A percentile compares a stretch with the other conserved stretches of the same genome.
Conservation (phyloP, 2,329 filamentous ascomycete genomes). For the Pseudogymnoascus sp. region DNA sequence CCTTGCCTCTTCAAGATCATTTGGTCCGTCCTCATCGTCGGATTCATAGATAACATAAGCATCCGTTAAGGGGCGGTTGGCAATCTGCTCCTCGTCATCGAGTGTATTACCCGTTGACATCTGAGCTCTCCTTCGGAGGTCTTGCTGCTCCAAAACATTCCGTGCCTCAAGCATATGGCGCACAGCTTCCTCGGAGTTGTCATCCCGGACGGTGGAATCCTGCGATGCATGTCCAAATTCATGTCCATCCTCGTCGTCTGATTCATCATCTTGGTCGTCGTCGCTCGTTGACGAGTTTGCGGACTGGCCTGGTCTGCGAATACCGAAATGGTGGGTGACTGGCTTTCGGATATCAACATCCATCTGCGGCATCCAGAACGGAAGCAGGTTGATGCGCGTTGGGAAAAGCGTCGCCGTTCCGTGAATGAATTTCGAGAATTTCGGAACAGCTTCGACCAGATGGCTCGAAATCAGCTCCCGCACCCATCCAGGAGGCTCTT, state of each 20-base stretch:
- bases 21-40: conserved; percentile 70
- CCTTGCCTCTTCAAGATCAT: conserved; percentile 71
- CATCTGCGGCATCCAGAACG: conserved; percentile 99
- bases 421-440: conserved; percentile 99
- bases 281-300: conserved; percentile 73
- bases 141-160: conserved; percentile 21
- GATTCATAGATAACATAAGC: conserved; percentile 90
- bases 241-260: conserved; percentile 46
- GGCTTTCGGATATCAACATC: conserved; percentile 95
- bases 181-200: conserved; percentile 19
- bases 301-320: conserved; percentile 69
- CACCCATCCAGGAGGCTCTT: conserved; percentile 95
- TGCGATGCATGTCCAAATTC: conserved; percentile 13
- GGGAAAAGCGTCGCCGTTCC: conserved; percentile 85
- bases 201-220: conserved; percentile 12
- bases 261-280: conserved; percentile 63
- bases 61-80: conserved; percentile 51
- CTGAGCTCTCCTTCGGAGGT: conserved; percentile 15
- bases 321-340: conserved; percentile 79
- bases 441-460: conserved; percentile 95
- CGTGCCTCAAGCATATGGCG: conserved; percentile 17
- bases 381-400: conserved; percentile 76
- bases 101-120: conserved; percentile 36
- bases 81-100: conserved; percentile 81
- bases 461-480: conserved; percentile 87